Conservation (phyloP, 495 filamentous ascomycete species). For the Podospora bellae-mahoneyi region DNA sequence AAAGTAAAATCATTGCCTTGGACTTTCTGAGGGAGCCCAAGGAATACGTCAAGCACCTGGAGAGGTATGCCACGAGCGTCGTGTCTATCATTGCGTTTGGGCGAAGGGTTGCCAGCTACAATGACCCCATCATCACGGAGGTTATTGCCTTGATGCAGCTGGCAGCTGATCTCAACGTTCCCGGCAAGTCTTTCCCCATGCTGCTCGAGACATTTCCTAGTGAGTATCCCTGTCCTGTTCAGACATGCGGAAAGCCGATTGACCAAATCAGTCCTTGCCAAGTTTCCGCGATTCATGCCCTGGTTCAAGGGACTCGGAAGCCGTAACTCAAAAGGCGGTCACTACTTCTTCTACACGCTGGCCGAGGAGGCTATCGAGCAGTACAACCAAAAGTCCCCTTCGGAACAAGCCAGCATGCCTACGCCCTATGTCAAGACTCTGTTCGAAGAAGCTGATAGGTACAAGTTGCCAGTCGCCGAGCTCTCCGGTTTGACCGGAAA, state of each 20-base stretch:
- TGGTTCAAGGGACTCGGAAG: conserved; percentile 58
- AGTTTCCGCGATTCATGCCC: conserved; percentile 54
- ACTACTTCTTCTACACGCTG: conserved; percentile 55
- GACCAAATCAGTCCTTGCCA: conserved; percentile 43
- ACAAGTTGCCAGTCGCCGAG: conserved; percentile 51
- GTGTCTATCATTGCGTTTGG: conserved; percentile 64
- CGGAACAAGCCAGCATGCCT: conserved; percentile 43
- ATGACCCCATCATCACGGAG: conserved; percentile 59
- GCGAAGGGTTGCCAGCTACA: conserved; percentile 54
- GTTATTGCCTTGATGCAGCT: conserved; percentile 63
- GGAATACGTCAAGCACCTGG: conserved; percentile 59
- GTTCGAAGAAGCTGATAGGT: conserved; percentile 47
- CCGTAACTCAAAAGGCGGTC: conserved; percentile 40
- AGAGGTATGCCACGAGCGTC: conserved; percentile 62
- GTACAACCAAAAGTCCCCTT: conserved; percentile 38
- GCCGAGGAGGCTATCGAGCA: conserved; percentile 53
- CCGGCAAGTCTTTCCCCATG: conserved; percentile 60
- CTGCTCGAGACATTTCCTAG: conserved; percentile 57
- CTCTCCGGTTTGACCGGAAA: conserved; percentile 59
- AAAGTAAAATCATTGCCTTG: conserved; percentile 50
- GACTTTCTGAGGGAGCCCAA: conserved; percentile 48
- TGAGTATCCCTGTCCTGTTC: conserved; percentile 21
- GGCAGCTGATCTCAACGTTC: conserved; percentile 62
- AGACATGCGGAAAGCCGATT: not conserved
- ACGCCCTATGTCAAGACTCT: conserved; percentile 52